phyloP scores from a whole-genome alignment of 2,329 filamentous ascomycete species.

The Sarocladium kiliense region DNA sequence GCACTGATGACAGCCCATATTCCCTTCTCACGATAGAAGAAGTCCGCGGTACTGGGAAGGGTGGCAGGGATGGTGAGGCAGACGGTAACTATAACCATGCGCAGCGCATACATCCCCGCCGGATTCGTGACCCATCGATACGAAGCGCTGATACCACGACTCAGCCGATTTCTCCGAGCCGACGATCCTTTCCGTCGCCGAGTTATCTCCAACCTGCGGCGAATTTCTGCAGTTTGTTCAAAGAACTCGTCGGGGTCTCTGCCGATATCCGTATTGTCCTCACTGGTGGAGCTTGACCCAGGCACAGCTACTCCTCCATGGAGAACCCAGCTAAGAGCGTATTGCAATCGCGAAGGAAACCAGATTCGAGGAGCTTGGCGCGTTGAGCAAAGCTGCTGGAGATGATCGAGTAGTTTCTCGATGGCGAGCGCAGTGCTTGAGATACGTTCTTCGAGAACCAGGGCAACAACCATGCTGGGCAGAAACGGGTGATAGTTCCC shows the following conservation, averaged over 20 bases:
- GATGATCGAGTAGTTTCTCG: conserved; percentile 29
- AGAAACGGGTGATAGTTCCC: conserved; percentile 22
- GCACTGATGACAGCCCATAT: conserved; percentile 48
- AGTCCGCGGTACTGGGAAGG: conserved; percentile 37
- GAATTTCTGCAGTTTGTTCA: conserved; percentile 9
- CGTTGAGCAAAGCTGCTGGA: conserved; percentile 29
- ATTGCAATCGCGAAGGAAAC: conserved; percentile 34
- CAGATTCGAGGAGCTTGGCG: conserved; percentile 33
- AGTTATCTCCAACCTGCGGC: conserved; percentile 30
- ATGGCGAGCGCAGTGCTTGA: conserved; percentile 18
- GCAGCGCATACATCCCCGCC: conserved; percentile 40
- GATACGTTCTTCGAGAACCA: conserved; percentile 43
- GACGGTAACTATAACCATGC: conserved; percentile 42
- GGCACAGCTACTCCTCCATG: conserved; percentile 16
- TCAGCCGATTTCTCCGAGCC: conserved; percentile 15
- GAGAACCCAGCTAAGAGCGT: conserved; percentile 33
- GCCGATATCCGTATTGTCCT: not conserved
- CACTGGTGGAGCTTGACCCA: conserved; percentile 11
- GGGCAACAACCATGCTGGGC: conserved; percentile 35
- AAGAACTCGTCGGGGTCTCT: conserved; percentile 19
- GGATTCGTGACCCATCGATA: conserved; percentile 37
- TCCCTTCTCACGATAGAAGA: conserved; percentile 47
- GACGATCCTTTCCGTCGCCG: conserved; percentile 17
- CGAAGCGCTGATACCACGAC: conserved; percentile 20
- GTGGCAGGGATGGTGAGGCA: conserved; percentile 35